A percentile compares a stretch with the other conserved stretches of the same genome.
phyloP scores from a whole-genome alignment of 257 asterid genomes.

The Solanum paucissectum region DNA sequence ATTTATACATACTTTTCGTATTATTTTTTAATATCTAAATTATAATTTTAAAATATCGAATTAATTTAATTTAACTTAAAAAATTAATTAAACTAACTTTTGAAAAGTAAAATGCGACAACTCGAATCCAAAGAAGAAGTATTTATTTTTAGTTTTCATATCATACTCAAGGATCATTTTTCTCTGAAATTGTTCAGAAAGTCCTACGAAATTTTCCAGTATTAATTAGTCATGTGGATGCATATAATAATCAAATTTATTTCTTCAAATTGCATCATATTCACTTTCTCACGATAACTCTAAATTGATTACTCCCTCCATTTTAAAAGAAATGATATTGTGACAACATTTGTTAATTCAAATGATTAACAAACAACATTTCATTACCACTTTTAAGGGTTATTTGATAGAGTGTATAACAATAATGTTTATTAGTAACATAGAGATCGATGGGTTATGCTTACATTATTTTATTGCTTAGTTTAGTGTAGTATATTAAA shows the following conservation, averaged over 20 bases:
- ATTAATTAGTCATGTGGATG: background rate
- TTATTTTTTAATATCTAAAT: too few relatives aligned
- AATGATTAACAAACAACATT: background rate
- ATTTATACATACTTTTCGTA: too few relatives aligned
- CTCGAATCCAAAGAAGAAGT: too few relatives aligned
- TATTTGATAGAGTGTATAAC: too few relatives aligned
- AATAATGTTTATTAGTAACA: too few relatives aligned
- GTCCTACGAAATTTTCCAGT: background rate
- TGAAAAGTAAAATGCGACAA: background rate
- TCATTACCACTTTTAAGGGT: too few relatives aligned
- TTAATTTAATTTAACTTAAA: too few relatives aligned
- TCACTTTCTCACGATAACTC: background rate
- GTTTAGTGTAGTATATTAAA: too few relatives aligned
- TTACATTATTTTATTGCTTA: too few relatives aligned
- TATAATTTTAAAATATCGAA: too few relatives aligned
- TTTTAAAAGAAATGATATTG: background rate
- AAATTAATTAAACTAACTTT: background rate
- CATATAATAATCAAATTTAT: background rate
- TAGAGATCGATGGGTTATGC: too few relatives aligned
- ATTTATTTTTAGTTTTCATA: too few relatives aligned
- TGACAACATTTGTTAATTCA: background rate
- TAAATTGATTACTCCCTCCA: background rate
- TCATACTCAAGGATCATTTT: background rate
- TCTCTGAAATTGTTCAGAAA: background rate
- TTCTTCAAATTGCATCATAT: background rate